These are phyloP conservation scores for Urtica urens DNA, from an alignment of 306 rosid species.

Conservation along the genomic window DNA sequence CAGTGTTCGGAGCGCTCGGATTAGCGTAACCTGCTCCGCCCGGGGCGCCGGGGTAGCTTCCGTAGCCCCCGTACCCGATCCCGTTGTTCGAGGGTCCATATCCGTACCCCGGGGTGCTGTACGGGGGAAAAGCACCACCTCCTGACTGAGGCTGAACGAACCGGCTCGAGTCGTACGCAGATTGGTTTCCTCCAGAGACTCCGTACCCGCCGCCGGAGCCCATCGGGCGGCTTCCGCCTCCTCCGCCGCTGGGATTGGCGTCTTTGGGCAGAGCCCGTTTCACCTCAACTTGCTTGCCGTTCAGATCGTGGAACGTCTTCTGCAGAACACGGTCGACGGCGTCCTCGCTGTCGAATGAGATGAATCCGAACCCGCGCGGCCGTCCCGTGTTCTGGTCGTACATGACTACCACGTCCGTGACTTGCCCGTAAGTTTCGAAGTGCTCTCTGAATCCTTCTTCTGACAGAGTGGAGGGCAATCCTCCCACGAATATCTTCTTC, in stretches of 20 bases:
- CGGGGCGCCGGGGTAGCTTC: slow-evolving; percentile 62
- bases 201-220: slow-evolving; percentile 79
- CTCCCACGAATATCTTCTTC: slow-evolving; percentile 96
- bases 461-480: slow-evolving; percentile 74
- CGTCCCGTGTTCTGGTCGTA: slow-evolving; percentile 96
- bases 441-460: slow-evolving; percentile 85
- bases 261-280: slow-evolving; percentile 99
- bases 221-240: slow-evolving; percentile 71
- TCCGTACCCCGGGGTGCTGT: slow-evolving; percentile 85
- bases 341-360: slow-evolving; percentile 84
- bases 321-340: slow-evolving; percentile 96
- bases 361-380: slow-evolving; percentile 95
- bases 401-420: slow-evolving; percentile 95
- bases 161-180: slow-evolving; percentile 82
- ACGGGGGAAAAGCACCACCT: slow-evolving; percentile 80
- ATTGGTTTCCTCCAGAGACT: slow-evolving; percentile 72
- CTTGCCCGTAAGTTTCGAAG: slow-evolving; percentile 76
- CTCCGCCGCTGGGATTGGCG: slow-evolving; percentile 88
- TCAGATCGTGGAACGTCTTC: slow-evolving; percentile 87
- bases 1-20: slow-evolving; percentile 76
- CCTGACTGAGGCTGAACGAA: slow-evolving; percentile 76
- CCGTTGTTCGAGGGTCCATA: slow-evolving; percentile 90
- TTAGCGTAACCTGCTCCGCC: slow-evolving; percentile 84
- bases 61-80: slow-evolving; percentile 74
- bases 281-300: slow-evolving; percentile 97